phyloP scores from a whole-genome alignment of 495 filamentous ascomycete genomes.

The Cenococcum geophilum region DNA sequence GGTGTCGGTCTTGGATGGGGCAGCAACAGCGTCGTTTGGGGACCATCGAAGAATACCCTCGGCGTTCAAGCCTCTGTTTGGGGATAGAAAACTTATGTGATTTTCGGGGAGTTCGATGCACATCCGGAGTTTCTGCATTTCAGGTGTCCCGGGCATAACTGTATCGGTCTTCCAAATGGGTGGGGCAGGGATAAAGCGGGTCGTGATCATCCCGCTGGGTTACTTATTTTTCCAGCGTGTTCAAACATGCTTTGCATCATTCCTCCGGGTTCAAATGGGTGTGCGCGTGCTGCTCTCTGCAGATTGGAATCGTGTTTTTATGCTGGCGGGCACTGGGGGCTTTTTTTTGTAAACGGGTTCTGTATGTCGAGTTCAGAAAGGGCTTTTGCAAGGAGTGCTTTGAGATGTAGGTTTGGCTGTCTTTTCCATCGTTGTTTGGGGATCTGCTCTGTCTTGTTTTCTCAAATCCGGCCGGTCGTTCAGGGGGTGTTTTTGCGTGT shows the following conservation, averaged over 20 bases:
- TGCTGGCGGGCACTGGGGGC: conserved; percentile 17
- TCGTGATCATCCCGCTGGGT: conserved; percentile 23
- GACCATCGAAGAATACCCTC: conserved; percentile 33
- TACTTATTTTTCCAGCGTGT: conserved; percentile 14
- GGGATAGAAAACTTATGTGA: conserved; percentile 31
- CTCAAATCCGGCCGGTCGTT: neutral
- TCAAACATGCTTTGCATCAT: conserved; percentile 2
- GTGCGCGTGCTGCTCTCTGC: neutral
- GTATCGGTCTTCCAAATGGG: conserved; percentile 31
- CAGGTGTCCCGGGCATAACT: conserved; percentile 32
- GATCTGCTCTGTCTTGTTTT: conserved; percentile 2
- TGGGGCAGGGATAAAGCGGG: conserved; percentile 24
- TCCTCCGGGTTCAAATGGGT: conserved; percentile 3
- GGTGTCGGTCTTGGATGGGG: conserved; percentile 34
- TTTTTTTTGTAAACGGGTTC: conserved; percentile 12
- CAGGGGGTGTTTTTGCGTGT: neutral
- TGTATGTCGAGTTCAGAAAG: neutral
- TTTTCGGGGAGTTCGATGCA: conserved; percentile 29
- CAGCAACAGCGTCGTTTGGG: conserved; percentile 39
- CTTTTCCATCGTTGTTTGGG: neutral
- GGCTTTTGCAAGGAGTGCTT: conserved; percentile 5
- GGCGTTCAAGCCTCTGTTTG: conserved; percentile 42
- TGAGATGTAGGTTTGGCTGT: neutral
- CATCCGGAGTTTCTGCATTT: conserved; percentile 37
- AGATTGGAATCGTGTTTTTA: conserved; percentile 9